Evolutionary conservation across 192 early-diverging fungal genomes (phyloP).

Genomic region (Powellomyces hirtus): DNA sequence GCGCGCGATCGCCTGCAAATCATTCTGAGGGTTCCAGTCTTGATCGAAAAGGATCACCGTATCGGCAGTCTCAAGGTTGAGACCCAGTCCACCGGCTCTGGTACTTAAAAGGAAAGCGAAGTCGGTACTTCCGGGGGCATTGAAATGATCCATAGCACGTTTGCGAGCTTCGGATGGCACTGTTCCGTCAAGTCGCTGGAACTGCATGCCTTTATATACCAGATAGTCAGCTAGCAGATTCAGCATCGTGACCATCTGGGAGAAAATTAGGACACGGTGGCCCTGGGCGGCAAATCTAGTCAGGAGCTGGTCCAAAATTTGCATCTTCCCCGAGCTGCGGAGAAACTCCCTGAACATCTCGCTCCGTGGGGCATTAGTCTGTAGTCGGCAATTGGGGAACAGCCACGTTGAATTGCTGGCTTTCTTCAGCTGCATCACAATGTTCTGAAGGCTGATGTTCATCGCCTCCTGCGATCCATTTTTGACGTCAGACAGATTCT

Average conservation of each 20-base stretch:
- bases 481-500: conserved; percentile 87
- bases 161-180: conserved; percentile 87
- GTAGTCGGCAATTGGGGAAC: conserved; percentile 23
- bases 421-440: conserved; percentile 96
- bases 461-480: conserved; percentile 41
- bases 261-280: conserved; percentile 97
- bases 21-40: conserved; percentile 91
- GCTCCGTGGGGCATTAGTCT: conserved; percentile 42
- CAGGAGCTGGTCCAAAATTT: conserved; percentile 92
- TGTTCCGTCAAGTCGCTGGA: conserved; percentile 93
- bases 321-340: conserved; percentile 96
- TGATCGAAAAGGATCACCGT: conserved; percentile 92
- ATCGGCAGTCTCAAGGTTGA: conserved; percentile 95
- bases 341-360: conserved; percentile 59
- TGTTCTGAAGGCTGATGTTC: conserved; percentile 84
- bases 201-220: conserved; percentile 76
- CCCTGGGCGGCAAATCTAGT: conserved; percentile 84
- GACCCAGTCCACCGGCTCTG: conserved; percentile 93
- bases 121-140: conserved; percentile 87
- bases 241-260: conserved; percentile 96
- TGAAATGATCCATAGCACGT: conserved; percentile 95
- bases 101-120: conserved; percentile 98
- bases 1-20: conserved; percentile 81
- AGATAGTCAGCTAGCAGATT: conserved; percentile 93
- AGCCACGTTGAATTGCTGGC: conserved; percentile 95